Conservation (phyloP, 371 early-diverging fungal species). For the Mucor lusitanicus region DNA sequence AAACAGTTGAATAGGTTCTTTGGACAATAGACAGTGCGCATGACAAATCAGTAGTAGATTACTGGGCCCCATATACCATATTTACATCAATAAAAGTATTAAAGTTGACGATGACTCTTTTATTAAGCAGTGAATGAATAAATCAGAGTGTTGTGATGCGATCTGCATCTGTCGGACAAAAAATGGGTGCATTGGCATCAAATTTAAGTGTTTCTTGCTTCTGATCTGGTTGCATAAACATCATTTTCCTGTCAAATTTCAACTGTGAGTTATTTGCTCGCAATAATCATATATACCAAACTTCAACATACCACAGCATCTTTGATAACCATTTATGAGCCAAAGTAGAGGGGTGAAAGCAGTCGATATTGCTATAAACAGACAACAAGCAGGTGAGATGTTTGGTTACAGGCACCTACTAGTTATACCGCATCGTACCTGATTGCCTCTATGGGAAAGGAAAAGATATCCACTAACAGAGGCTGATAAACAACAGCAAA, state of each 20-base stretch:
- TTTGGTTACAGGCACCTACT: neutral
- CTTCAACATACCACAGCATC: conserved; percentile 33
- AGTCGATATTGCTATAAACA: conserved; percentile 29
- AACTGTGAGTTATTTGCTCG: conserved; percentile 2
- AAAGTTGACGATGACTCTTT: neutral
- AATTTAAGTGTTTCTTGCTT: conserved; percentile 17
- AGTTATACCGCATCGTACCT: conserved; percentile 24
- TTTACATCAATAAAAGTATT: neutral
- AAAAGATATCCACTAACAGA: conserved; percentile 32
- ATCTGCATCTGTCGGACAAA: conserved; percentile 42
- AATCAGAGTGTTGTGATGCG: conserved; percentile 24
- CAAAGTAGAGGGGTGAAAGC: conserved; percentile 36
- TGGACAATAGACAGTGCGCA: too few relatives aligned
- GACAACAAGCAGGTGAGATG: neutral
- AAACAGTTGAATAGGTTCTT: too few relatives aligned
- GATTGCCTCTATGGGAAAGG: conserved; percentile 49
- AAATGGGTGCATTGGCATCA: conserved; percentile 23
- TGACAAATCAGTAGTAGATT: too few relatives aligned
- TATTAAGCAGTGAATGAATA: neutral
- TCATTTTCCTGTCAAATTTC: conserved; percentile 20
- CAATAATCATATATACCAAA: neutral
- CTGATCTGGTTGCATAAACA: conserved; percentile 7
- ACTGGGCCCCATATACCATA: neutral
- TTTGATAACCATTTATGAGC: conserved; percentile 36
- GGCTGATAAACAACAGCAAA: conserved; percentile 49